Conservation (phyloP, 352 stramenopile genomes). For the Globisporangium heterothallicum region DNA sequence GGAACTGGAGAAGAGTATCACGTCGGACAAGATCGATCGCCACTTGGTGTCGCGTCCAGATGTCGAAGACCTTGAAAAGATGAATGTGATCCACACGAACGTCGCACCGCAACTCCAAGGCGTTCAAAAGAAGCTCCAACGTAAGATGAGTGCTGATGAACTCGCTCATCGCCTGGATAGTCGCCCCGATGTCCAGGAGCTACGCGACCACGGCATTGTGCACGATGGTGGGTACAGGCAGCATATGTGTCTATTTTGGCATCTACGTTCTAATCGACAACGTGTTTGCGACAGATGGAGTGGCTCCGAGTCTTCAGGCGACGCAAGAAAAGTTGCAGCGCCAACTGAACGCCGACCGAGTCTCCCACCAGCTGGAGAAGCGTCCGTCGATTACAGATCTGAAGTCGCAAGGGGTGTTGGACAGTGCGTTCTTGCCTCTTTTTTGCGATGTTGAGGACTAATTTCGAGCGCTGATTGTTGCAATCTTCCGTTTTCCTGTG, state of each 20-base stretch:
- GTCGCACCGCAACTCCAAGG: slow-evolving; percentile 55
- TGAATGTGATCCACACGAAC: slow-evolving; percentile 46
- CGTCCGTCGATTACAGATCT: slow-evolving; percentile 61
- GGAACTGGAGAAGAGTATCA: slow-evolving; percentile 44
- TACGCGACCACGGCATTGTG: slow-evolving; percentile 68
- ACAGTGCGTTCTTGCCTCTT: slow-evolving; percentile 26
- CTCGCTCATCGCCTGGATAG: slow-evolving; percentile 59
- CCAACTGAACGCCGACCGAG: slow-evolving; percentile 69
- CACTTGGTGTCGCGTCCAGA: slow-evolving; percentile 54
- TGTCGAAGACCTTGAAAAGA: slow-evolving; percentile 43
- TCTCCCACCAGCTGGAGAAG: slow-evolving; percentile 66
- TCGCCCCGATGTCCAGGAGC: slow-evolving; percentile 67
- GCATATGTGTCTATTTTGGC: neutral
- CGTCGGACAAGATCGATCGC: slow-evolving; percentile 67
- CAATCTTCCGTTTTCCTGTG: neutral
- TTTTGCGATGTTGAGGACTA: neutral
- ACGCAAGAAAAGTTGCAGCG: slow-evolving; percentile 74
- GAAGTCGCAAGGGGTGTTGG: slow-evolving; percentile 50
- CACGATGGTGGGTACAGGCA: slow-evolving; percentile 30
- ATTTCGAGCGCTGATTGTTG: neutral
- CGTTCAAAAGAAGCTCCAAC: slow-evolving; percentile 74
- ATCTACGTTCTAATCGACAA: too few species aligned
- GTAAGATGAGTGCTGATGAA: slow-evolving; percentile 68
- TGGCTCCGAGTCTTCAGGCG: slow-evolving; percentile 73
- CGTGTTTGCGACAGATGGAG: too few species aligned